Base-by-base conservation (phyloP, 2,329 filamentous ascomycete genomes). In the Aureobasidium subglaciale region DNA sequence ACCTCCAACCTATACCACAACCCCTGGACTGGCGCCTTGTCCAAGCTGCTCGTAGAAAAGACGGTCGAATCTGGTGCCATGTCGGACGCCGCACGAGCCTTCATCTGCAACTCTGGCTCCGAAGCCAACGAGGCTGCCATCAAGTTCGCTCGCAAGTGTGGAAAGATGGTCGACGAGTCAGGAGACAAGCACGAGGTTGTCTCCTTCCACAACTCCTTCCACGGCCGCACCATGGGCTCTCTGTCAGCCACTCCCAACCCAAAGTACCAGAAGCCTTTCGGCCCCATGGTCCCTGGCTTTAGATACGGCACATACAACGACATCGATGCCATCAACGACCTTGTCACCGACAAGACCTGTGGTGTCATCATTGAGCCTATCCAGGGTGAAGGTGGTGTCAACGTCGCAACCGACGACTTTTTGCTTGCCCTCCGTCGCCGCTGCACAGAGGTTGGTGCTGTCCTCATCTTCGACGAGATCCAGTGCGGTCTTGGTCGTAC, bases 101-200 rank as follows among this genome's bases (percentile, higher is more conserved):
- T 99, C 68, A 81, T 99, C 62, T 96, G 90, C 77, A 99, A 99
- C 75, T 96, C 91, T 4, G 93, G 93, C 58, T 89, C 88, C 58
- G 93, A 99, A 74, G 93, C 93, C 68, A 99, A 99, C 71, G 93
- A 99, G 75, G 93, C 92, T 1, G 93, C 92, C 32, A 87, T 99
- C 70, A 99, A 99, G 72, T 97, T 99, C 66, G 88, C 92, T 18
- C 83, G 93, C 64, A 99, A 99, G 73, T 85, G 87, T 20, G 91
- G 90, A 64, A 92, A 92, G 71, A 64, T 55, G 34, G 56, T 63
- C 13, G 62, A 66, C 40, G 60, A 64, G n/a, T 64, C 67, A 41
- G 67, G 67, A 52, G 65, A 64, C 46, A 96, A 97, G 75, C 72
- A 82, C 63, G 90, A 96, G 66, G 74, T 99, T 45, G 88, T 97